Base-by-base conservation (phyloP, 495 filamentous ascomycete species). In the Xylaria sp. region DNA sequence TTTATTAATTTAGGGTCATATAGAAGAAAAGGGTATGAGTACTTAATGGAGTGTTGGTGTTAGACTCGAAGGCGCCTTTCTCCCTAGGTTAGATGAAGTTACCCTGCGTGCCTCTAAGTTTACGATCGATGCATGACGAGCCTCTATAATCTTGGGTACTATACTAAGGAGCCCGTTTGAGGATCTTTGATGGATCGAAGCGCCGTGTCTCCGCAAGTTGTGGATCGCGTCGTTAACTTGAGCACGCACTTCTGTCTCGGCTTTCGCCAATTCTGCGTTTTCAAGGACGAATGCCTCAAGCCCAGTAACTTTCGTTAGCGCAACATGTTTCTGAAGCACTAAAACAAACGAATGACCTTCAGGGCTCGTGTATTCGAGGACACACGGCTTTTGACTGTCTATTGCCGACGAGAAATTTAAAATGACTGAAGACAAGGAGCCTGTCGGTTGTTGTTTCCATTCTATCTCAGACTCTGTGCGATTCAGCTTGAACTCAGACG, bases 51-150 rank as follows among this genome's bases (percentile, higher is more conserved):
- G 48, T 19, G 17, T 61, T 14, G 67, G 75, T 21, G 19, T n/a
- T 41, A 61, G 58, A 61, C 33, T 17, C 11, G 3, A 37, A 61
- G 35, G 11, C 21, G n/a, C 3, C n/a, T 40, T 24, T 21, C 29
- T 9, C 9, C 19, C 46, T 1, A 24, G 37, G 29, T 17, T 37
- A 24, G 55, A 37, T n/a, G 26, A n/a, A 37, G 41, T 50, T 17
- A 33, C 43, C 43, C 17, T 61, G 9, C 29, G 17, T 44, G 55
- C 41, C 29, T 68, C 41, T 24, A 61, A 26, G 55, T 17, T 61
- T 19, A 68, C 53, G 19, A 68, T 59, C 2, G 67, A 68, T 37
- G 67, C 67, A 68, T 68, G 55, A n/a, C 67, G 55, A 35, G 67
- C 67, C 55, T 69, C 67, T 48, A 44, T 50, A 40, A 61, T 40